These are phyloP conservation scores for Penicillium tannophilum DNA, from an alignment of 495 filamentous ascomycete genomes.

Conservation along the genomic window DNA sequence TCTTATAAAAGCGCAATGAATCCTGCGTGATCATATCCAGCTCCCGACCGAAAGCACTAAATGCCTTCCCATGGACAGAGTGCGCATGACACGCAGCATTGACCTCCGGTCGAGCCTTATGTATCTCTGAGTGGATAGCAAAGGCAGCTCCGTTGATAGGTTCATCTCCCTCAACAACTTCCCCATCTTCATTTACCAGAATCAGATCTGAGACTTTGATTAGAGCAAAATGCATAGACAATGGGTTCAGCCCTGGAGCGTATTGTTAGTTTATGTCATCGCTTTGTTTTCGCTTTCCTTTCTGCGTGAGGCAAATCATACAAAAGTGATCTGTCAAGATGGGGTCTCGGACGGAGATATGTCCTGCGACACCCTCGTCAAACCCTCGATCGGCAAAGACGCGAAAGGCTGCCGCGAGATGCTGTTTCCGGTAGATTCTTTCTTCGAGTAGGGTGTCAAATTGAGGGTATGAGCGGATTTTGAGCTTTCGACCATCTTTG, in stretches of 20 bases:
- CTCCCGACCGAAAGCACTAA: slow-evolving; percentile 25
- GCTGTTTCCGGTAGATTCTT: slow-evolving; percentile 61
- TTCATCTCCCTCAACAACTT: slow-evolving; percentile 44
- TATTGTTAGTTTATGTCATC: background rate
- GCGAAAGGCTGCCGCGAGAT: slow-evolving; percentile 61
- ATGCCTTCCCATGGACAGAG: slow-evolving; percentile 31
- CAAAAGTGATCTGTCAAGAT: slow-evolving; percentile 33
- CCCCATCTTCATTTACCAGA: slow-evolving; percentile 26
- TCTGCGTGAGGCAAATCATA: background rate
- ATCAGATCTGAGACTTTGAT: slow-evolving; percentile 32
- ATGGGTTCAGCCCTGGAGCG: slow-evolving; percentile 3
- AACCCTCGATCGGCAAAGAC: slow-evolving; percentile 59
- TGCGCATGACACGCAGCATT: slow-evolving; percentile 39
- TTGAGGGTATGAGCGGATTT: slow-evolving; percentile 8
- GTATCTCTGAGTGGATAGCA: slow-evolving; percentile 50
- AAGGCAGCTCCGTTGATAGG: slow-evolving; percentile 59
- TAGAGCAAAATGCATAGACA: slow-evolving; percentile 3
- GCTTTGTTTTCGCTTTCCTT: background rate
- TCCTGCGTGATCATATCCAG: slow-evolving; percentile 47
- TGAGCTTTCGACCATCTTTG: slow-evolving; percentile 6
- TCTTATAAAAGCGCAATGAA: slow-evolving; percentile 51
- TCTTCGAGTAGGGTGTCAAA: slow-evolving; percentile 31
- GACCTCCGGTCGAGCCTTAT: slow-evolving; percentile 32
- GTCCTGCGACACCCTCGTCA: slow-evolving; percentile 66
- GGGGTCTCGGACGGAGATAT: slow-evolving; percentile 67